phyloP scores from a whole-genome alignment of 805 yeast species.

The Candida insectorum region DNA sequence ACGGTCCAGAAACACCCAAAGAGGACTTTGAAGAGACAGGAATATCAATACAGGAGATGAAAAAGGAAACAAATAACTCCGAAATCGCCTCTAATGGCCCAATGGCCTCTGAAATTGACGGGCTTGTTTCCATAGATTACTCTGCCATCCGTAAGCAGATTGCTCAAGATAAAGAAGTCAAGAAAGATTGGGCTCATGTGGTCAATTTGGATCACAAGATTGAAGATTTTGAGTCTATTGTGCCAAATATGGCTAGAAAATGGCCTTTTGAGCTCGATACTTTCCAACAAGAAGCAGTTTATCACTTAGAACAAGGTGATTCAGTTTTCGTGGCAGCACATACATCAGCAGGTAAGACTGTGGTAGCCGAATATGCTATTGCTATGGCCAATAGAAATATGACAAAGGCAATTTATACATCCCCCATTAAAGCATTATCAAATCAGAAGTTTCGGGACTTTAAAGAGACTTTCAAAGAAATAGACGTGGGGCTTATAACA shows the following conservation, averaged over 20 bases:
- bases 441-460: slow-evolving; percentile 90
- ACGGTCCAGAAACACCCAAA: slow-evolving; percentile 4
- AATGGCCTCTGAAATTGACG: slow-evolving; percentile 40
- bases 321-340: slow-evolving; percentile 99
- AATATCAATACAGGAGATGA: too few species aligned
- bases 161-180: slow-evolving; percentile 25
- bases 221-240: slow-evolving; percentile 80
- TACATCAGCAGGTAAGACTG: slow-evolving; percentile 98
- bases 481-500: slow-evolving; percentile 90
- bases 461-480: slow-evolving; percentile 70
- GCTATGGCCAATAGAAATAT: slow-evolving; percentile 94
- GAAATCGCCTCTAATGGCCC: background rate
- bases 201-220: slow-evolving; percentile 83
- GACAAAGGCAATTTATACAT: slow-evolving; percentile 95
- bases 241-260: slow-evolving; percentile 87
- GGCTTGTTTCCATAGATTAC: slow-evolving; percentile 36
- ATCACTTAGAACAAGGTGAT: slow-evolving; percentile 95
- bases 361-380: slow-evolving; percentile 96
- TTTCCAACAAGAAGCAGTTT: slow-evolving; percentile 95
- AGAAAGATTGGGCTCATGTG: slow-evolving; percentile 89
- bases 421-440: slow-evolving; percentile 89
- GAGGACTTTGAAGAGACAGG: background rate
- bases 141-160: slow-evolving; percentile 18
- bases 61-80: background rate
- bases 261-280: slow-evolving; percentile 96